These are phyloP conservation scores for Didymosphaeria variabile DNA, from an alignment of 2,329 filamentous ascomycete genomes.

Conservation along the genomic window DNA sequence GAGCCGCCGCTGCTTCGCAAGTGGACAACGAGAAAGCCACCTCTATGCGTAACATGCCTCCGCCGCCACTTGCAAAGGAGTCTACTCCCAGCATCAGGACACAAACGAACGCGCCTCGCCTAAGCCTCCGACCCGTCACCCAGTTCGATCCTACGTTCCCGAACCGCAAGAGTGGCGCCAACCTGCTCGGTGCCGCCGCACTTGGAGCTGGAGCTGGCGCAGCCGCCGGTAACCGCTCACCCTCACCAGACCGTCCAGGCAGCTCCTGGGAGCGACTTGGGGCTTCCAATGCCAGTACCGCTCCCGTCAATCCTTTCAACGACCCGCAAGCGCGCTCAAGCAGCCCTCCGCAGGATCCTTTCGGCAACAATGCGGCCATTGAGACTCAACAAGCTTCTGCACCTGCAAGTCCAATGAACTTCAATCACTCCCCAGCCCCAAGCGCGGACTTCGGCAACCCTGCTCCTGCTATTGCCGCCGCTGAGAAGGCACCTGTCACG, in stretches of 20 bases:
- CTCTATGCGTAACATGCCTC: conserved; percentile 36
- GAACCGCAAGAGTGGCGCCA: conserved; percentile 51
- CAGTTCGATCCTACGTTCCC: conserved; percentile 78
- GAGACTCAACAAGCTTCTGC: conserved; percentile 44
- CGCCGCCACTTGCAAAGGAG: conserved; percentile 32
- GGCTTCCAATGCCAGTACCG: conserved; percentile 45
- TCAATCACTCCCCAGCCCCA: conserved; percentile 33
- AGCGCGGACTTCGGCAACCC: conserved; percentile 42
- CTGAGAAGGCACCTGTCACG: conserved; percentile 52
- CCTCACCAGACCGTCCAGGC: conserved; percentile 30
- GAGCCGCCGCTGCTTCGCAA: conserved; percentile 47
- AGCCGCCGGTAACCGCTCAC: conserved; percentile 30
- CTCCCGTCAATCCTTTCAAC: conserved; percentile 72
- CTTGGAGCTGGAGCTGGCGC: conserved; percentile 35
- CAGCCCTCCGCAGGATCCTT: conserved; percentile 69
- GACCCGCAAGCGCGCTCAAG: conserved; percentile 52
- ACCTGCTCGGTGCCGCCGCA: conserved; percentile 43
- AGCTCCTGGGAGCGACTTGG: conserved; percentile 53
- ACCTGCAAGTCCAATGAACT: conserved; percentile 36
- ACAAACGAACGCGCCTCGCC: conserved; percentile 67
- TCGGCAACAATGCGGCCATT: conserved; percentile 49
- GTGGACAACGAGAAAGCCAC: conserved; percentile 54
- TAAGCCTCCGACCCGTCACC: conserved; percentile 85
- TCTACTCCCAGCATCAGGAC: conserved; percentile 50
- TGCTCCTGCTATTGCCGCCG: conserved; percentile 52